Conservation (phyloP, 1,284 basidiomycete genomes). For the Ustilago loliicola region DNA sequence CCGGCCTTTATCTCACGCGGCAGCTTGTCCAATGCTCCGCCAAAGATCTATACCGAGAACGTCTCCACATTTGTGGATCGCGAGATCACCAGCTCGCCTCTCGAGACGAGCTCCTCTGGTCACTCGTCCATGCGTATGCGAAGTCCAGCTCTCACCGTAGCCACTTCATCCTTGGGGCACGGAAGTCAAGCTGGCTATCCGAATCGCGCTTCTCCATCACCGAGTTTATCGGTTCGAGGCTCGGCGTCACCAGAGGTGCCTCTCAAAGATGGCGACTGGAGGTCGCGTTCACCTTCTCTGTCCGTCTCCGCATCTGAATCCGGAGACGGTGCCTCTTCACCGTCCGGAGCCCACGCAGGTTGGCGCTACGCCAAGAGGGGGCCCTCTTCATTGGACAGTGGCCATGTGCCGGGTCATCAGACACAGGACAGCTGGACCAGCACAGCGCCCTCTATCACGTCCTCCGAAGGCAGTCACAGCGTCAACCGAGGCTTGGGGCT, state of each 20-base stretch:
- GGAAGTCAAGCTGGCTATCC: not conserved
- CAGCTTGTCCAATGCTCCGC: conserved; percentile 27
- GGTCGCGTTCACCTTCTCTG: conserved; percentile 29
- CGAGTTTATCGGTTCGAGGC: conserved; percentile 20
- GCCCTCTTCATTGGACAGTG: conserved; percentile 27
- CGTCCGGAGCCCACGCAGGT: not conserved
- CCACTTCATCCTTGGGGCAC: conserved; percentile 35
- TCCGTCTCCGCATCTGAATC: conserved; percentile 31
- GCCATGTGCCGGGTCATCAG: conserved; percentile 23
- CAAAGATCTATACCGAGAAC: conserved; percentile 24
- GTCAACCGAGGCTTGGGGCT: conserved; percentile 32
- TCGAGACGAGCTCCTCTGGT: conserved; percentile 48
- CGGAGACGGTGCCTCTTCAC: conserved; percentile 18
- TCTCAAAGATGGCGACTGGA: conserved; percentile 33
- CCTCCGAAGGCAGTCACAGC: conserved; percentile 34
- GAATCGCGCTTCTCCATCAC: conserved; percentile 22
- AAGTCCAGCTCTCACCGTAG: conserved; percentile 35
- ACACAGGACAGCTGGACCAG: conserved; percentile 47
- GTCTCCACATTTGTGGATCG: conserved; percentile 18
- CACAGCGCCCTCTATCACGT: conserved; percentile 33
- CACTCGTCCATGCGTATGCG: conserved; percentile 43
- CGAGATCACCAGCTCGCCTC: conserved; percentile 35
- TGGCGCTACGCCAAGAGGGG: conserved; percentile 10
- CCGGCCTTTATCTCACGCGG: conserved; percentile 10
- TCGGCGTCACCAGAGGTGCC: conserved; percentile 32